Percentiles rank a stretch among this genome's conserved stretches.
These are phyloP conservation scores for Colletotrichum euphorbiae DNA, from an alignment of 2,329 filamentous ascomycete species.

Conservation along the genomic window DNA sequence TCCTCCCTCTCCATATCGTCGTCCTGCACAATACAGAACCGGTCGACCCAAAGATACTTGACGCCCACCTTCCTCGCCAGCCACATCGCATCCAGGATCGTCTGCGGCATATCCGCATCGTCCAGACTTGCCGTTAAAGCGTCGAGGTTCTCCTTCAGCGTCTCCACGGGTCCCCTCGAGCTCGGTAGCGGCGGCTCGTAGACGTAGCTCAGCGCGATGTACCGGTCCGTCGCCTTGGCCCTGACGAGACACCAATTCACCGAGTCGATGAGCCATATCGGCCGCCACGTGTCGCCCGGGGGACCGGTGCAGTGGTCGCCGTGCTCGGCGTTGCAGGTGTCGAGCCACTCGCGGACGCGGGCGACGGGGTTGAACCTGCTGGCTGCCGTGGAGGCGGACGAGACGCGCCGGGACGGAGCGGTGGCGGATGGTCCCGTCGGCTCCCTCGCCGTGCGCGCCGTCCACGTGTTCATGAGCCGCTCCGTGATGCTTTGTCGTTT, in stretches of 20 bases:
- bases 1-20: constrained; percentile 53
- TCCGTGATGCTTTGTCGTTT: constrained; percentile 57
- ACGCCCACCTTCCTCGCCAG: constrained; percentile 56
- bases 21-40: constrained; percentile 59
- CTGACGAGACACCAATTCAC: constrained; percentile 54
- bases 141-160: constrained; percentile 52
- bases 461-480: constrained; percentile 48
- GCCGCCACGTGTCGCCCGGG: constrained; percentile 50
- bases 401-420: constrained; percentile 35
- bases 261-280: constrained; percentile 56
- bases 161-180: constrained; percentile 43
- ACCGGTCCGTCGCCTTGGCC: constrained; percentile 53
- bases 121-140: constrained; percentile 52
- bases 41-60: constrained; percentile 60
- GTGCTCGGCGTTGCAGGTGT: constrained; percentile 56
- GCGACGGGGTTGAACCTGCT: constrained; percentile 50
- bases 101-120: constrained; percentile 52
- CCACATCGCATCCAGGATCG: constrained; percentile 59
- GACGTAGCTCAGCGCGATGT: constrained; percentile 60
- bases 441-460: constrained; percentile 37
- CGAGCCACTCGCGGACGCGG: constrained; percentile 57
- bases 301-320: constrained; percentile 52
- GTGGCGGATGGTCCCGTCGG: constrained; percentile 28
- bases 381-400: constrained; percentile 40
- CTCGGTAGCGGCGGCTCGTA: constrained; percentile 49